Conservation (phyloP, 495 filamentous ascomycete species). For the Neurospora sp. region DNA sequence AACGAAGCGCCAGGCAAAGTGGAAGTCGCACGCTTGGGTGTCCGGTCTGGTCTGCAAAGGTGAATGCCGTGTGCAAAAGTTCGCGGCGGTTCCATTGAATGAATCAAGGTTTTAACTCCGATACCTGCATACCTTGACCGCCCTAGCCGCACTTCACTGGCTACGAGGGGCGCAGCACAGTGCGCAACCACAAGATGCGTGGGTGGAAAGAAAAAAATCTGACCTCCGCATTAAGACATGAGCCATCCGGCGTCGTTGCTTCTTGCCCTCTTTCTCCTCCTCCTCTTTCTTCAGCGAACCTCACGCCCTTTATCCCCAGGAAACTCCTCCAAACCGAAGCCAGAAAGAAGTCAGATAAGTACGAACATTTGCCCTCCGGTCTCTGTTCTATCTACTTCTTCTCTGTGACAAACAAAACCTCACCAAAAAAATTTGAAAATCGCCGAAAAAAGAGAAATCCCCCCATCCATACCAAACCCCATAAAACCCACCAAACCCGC, state of each 20-base stretch:
- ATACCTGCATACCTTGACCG: not conserved
- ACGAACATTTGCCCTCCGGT: constrained; percentile 18
- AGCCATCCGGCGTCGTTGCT: constrained; percentile 7
- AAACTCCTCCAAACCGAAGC: constrained; percentile 14
- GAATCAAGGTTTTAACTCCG: not conserved
- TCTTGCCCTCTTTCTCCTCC: constrained; percentile 16
- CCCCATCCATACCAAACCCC: constrained; percentile 13
- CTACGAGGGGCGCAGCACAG: not conserved
- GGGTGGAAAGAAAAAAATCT: constrained; percentile 20
- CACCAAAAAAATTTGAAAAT: constrained; percentile 41
- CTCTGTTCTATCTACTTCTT: constrained; percentile 23
- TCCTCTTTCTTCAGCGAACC: constrained; percentile 15
- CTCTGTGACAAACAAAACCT: constrained; percentile 26
- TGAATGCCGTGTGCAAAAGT: not conserved
- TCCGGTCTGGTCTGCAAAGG: not conserved
- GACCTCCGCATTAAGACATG: constrained; percentile 10
- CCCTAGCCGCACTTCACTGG: not conserved
- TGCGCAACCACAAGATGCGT: not conserved
- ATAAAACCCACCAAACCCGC: constrained; percentile 19
- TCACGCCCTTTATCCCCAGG: constrained; percentile 21
- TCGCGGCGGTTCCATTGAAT: not conserved
- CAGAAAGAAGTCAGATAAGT: constrained; percentile 27
- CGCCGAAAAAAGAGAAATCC: constrained; percentile 13
- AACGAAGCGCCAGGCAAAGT: not conserved
- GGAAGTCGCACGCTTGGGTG: not conserved